Evolutionary conservation across 768 basidiomycete species (phyloP), one percentile per base, ranked within the genome.

Genomic region (Pisolithus marmoratus): DNA sequence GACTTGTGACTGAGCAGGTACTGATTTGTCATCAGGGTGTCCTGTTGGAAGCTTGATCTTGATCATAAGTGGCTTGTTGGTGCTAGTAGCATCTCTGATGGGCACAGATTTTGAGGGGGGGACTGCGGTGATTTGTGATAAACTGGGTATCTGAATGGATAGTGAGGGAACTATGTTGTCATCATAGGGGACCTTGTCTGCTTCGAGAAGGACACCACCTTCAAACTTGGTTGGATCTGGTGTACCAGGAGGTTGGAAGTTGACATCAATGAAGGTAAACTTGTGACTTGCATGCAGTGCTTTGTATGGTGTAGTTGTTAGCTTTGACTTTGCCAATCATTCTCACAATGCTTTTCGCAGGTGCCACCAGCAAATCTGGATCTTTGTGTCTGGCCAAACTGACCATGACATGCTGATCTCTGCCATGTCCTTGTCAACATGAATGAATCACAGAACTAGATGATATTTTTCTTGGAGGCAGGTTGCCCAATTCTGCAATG

Each of bases 401-500:
- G 14, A 15, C 26, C 52, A 24, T 3, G 38, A 49, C 31, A 54
- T 54, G 26, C 41, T 50, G 31, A 57, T 57, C 34, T 57, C 55
- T 2, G 56, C 55, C 29, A 57, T 57, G 55, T 57, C 49, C 23
- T 57, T 57, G 24, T 57, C 29, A 8, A 48, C 36, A 22, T 57
- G 55, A 15, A 52, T 26, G 22, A 57, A 57, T 8, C 0, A 6
- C 1, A 56, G 55, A 12, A 27, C 17, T 5, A 57, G 29, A 20
- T 43, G 29, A 46, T 57, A 57, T 44, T 40, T 36, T 20, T 48
- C 40, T 27, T 23, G 24, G 15, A 64, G 38, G 27, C 49, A 48
- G 24, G 29, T 50, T 14, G 53, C 55, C 55, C 55, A 64, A 14
- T 51, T 48, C 11, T 29, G 46, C 27, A 63, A 54, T 22, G 61